A percentile compares a stretch with the other conserved stretches of the same genome.
Evolutionary conservation across 1,284 basidiomycete genomes (phyloP).

Genomic region (Ganoderma resinaceum): DNA sequence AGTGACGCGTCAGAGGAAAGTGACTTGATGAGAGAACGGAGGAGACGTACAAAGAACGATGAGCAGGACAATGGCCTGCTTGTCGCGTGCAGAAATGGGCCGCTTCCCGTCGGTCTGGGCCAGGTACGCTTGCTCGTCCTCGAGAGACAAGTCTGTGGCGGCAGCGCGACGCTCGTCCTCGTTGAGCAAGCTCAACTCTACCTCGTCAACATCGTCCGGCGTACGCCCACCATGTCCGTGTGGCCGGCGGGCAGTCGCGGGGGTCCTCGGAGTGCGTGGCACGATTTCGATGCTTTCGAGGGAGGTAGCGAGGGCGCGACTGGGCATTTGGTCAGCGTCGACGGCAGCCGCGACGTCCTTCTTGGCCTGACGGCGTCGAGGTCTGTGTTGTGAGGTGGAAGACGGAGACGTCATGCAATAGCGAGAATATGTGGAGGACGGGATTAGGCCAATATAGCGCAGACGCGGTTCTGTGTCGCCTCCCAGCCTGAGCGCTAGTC

Average conservation of each 20-base stretch:
- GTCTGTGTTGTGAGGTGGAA: conserved; percentile 23
- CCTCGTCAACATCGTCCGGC: conserved; percentile 50
- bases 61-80: conserved; percentile 85
- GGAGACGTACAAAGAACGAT: conserved; percentile 84
- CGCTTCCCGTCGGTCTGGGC: conserved; percentile 47
- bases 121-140: conserved; percentile 38
- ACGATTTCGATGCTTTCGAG: conserved; percentile 69
- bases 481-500: no score
- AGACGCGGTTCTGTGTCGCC: neutral
- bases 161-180: conserved; percentile 63
- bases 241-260: conserved; percentile 47
- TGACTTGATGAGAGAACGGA: conserved; percentile 16
- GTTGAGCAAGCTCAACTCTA: conserved; percentile 69
- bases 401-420: conserved; percentile 25
- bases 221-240: conserved; percentile 40
- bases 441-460: conserved; percentile 1
- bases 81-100: conserved; percentile 76
- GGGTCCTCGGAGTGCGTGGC: conserved; percentile 64
- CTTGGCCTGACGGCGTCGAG: conserved; percentile 28
- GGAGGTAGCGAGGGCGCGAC: conserved; percentile 49
- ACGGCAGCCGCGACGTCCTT: conserved; percentile 15
- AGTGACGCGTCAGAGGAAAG: conserved; percentile 15
- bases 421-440: neutral
- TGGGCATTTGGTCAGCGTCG: conserved; percentile 21
- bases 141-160: conserved; percentile 45